Conservation (phyloP, 129 eudicot species). For the Oenanthe sinensis region DNA sequence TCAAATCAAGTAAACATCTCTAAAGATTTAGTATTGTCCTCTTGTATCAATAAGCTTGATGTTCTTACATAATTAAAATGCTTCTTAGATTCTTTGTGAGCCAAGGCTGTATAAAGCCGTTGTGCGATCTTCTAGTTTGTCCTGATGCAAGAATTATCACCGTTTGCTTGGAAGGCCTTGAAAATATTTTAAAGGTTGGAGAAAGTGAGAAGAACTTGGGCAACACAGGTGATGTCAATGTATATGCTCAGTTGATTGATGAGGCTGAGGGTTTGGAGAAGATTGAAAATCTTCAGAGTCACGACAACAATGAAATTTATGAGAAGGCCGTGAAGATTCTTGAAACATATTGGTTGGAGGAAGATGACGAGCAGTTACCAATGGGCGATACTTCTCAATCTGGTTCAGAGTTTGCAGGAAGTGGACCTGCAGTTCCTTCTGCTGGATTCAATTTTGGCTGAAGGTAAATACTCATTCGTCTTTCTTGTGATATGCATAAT, state of each 20-base stretch:
- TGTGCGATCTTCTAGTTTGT: slow-evolving; percentile 48
- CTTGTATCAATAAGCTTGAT: background rate
- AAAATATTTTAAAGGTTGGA: slow-evolving; percentile 35
- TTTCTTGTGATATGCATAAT: background rate
- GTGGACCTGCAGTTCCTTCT: background rate
- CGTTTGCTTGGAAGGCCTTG: slow-evolving; percentile 42
- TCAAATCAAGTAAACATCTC: slow-evolving; percentile 49
- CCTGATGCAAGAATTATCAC: slow-evolving; percentile 38
- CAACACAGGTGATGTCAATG: slow-evolving; percentile 40
- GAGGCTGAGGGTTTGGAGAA: slow-evolving; percentile 67
- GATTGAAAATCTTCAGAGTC: slow-evolving; percentile 63
- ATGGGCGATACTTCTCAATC: background rate
- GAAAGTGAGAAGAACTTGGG: slow-evolving; percentile 33
- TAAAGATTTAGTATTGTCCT: background rate
- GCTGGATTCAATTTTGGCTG: slow-evolving; percentile 1
- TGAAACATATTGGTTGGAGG: slow-evolving; percentile 69
- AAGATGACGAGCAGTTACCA: slow-evolving; percentile 45
- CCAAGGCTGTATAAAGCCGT: slow-evolving; percentile 64
- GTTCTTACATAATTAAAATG: slow-evolving; percentile 2
- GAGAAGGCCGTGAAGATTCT: slow-evolving; percentile 72
- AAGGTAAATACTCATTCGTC: background rate
- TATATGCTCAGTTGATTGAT: slow-evolving; percentile 58
- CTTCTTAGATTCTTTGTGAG: slow-evolving; percentile 56
- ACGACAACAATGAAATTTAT: slow-evolving; percentile 66
- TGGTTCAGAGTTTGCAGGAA: background rate